A percentile compares a stretch with the other conserved stretches of the same genome.
Conservation (phyloP, 768 basidiomycete species). For the Hydnum rufescens region DNA sequence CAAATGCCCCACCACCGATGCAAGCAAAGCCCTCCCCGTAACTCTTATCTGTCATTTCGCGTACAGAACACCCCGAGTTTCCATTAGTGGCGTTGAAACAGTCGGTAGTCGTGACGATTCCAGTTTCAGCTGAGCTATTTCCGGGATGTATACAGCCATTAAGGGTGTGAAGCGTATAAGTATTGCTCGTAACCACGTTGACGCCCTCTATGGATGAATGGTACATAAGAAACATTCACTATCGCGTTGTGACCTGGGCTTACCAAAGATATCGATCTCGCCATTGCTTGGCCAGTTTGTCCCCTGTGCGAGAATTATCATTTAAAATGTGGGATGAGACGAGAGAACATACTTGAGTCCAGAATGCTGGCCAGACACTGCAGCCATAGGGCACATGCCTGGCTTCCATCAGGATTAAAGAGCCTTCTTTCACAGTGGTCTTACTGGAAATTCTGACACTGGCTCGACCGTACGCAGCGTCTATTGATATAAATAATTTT, state of each 20-base stretch:
- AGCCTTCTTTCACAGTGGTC: background rate
- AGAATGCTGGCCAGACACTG: background rate
- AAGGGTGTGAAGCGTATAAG: background rate
- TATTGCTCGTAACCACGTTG: background rate
- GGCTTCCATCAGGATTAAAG: background rate
- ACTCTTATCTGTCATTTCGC: background rate
- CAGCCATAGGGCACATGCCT: slow-evolving; percentile 2
- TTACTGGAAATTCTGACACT: background rate
- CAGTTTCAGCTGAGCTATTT: background rate
- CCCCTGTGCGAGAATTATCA: background rate
- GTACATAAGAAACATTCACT: background rate
- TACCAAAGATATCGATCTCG: background rate
- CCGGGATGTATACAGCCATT: background rate
- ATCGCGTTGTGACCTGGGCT: background rate
- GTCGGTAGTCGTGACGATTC: background rate
- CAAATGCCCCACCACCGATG: background rate
- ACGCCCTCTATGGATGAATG: background rate
- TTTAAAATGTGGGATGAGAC: background rate
- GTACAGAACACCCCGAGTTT: slow-evolving; percentile 2
- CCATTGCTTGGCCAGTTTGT: background rate
- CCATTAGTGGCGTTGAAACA: slow-evolving; percentile 3
- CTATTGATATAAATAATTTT: background rate
- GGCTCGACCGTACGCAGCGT: background rate
- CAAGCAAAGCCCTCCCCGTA: slow-evolving; percentile 2
- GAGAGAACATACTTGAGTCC: background rate